Conservation (phyloP, 2,329 filamentous ascomycete species). For the Penicillium thymicola region DNA sequence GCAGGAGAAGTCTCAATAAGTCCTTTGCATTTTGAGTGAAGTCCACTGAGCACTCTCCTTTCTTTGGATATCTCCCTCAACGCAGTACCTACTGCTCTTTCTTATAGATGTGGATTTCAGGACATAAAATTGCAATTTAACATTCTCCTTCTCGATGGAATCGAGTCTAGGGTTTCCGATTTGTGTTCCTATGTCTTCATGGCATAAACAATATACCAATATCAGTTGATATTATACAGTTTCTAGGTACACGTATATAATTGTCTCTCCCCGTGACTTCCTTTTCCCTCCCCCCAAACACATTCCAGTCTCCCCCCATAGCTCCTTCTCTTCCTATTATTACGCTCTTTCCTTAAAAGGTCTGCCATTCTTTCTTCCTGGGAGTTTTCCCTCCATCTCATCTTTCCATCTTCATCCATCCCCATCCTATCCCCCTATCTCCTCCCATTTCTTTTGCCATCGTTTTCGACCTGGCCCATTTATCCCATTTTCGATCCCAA, state of each 20-base stretch:
- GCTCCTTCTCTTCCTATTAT: constrained; percentile 1
- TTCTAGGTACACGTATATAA: neutral
- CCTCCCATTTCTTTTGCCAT: constrained; percentile 17
- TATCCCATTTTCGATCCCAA: neutral
- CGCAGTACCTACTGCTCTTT: neutral
- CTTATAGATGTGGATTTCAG: constrained; percentile 1
- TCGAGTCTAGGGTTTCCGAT: neutral
- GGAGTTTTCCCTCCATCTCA: constrained; percentile 12
- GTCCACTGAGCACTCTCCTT: neutral
- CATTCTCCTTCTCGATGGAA: neutral
- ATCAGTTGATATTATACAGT: neutral
- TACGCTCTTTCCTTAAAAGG: neutral
- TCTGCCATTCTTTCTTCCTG: constrained; percentile 4
- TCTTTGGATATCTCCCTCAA: neutral
- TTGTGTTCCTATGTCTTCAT: neutral
- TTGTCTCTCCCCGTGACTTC: neutral
- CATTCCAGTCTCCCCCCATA: neutral
- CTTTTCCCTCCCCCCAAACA: neutral
- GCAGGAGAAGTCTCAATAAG: constrained; percentile 32
- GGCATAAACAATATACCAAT: neutral
- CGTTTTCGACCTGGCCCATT: constrained; percentile 4
- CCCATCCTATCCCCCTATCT: constrained; percentile 31
- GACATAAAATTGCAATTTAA: neutral
- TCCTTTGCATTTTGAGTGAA: neutral
- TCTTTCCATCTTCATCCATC: constrained; percentile 11